Evolutionary conservation across 257 asterid species (phyloP).

Genomic region (Cynanchum wilfordii): DNA sequence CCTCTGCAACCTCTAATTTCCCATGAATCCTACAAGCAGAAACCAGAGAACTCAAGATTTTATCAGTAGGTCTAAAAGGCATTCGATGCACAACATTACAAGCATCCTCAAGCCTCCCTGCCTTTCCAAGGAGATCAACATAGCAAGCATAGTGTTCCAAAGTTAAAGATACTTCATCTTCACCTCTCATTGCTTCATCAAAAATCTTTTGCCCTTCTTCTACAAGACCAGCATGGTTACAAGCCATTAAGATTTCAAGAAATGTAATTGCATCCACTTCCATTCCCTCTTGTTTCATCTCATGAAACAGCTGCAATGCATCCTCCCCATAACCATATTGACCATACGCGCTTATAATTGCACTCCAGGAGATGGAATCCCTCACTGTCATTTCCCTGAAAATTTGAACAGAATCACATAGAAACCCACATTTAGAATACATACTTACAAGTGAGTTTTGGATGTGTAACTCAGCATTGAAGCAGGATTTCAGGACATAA

Average conservation of each 20-base stretch:
- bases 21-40: conserved; percentile 59
- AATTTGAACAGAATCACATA: conserved; percentile 38
- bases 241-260: conserved; percentile 52
- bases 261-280: conserved; percentile 42
- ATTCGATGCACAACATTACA: conserved; percentile 37
- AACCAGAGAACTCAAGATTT: conserved; percentile 49
- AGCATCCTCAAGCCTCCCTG: conserved; percentile 57
- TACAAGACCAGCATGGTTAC: conserved; percentile 56
- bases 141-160: conserved; percentile 62
- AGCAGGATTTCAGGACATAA: conserved; percentile 44
- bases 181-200: conserved; percentile 26
- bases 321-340: conserved; percentile 47
- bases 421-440: conserved; percentile 70
- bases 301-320: conserved; percentile 41
- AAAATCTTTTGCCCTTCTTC: conserved; percentile 51
- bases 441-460: conserved; percentile 60
- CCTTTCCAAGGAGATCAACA: conserved; percentile 67
- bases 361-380: conserved; percentile 66
- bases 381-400: conserved; percentile 41
- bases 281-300: conserved; percentile 44
- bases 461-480: conserved; percentile 31
- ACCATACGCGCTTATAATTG: conserved; percentile 51
- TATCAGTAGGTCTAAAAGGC: conserved; percentile 33
- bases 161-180: conserved; percentile 22
- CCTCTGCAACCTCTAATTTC: conserved; percentile 53